Evolutionary conservation across 139 green algal genomes (phyloP), one percentile per base, ranked within the genome.

Genomic region (Axilococcus clingmanii): DNA sequence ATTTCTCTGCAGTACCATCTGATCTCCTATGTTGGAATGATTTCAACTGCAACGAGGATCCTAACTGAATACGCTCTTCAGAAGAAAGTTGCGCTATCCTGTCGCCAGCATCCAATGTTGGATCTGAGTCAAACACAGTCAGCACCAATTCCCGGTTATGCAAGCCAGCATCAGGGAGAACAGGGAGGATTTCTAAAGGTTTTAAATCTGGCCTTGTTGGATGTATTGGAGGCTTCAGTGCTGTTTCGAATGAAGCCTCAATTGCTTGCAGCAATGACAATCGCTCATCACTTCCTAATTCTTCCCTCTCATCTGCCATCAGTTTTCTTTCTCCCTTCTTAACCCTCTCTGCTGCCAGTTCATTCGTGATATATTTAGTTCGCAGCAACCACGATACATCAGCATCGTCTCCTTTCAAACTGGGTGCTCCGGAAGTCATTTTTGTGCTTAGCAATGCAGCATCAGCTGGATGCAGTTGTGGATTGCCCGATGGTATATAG

Each of bases 331-430:
- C 61, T 31, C n/a, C 28, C 22, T 35, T 31, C 15, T n/a, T 57
- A 20, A 28, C 24, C 47, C 37, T 25, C 31, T 35, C 7, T 20
- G 33, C 52, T 20, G 45, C 25, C 12, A 28, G 20, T 29, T 70
- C 54, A 33, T 68, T 72, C 28, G 61, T 63, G 27, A 85, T 76
- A 67, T 85, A 85, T 9, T 70, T 81, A 16, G 77, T 85, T 48
- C 70, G 60, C 64, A 85, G 75, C 5, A 85, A 64, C 77, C 77
- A 85, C 15, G 74, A 74, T 16, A 77, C 55, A 47, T 78, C 64
- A 0, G 45, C 43, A 29, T 46, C 34, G 28, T 29, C 15, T 22
- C 40, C 40, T 29, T 7, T 22, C 19, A 24, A 48, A 11, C 12
- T 38, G 17, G 23, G 19, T 29, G 22, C 40, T 27, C 34, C 43